phyloP scores from a whole-genome alignment of 257 asterid genomes.

The Asclepias syriaca region DNA sequence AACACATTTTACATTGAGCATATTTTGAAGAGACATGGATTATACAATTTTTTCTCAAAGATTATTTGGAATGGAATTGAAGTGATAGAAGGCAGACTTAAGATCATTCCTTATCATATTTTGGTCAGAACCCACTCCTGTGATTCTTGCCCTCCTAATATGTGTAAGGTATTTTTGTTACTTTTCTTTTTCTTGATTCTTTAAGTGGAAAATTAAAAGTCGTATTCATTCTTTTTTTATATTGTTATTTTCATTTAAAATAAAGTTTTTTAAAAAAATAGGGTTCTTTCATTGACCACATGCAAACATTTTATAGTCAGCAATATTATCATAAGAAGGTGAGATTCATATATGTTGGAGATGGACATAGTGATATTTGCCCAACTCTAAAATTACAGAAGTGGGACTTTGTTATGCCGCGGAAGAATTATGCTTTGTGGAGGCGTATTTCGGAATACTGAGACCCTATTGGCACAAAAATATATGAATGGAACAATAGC shows the following conservation, averaged over 20 bases:
- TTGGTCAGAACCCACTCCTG: slow-evolving; percentile 46
- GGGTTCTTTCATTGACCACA: slow-evolving; percentile 53
- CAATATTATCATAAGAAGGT: slow-evolving; percentile 10
- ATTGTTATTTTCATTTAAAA: background rate
- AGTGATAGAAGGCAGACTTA: slow-evolving; percentile 60
- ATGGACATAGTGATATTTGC: slow-evolving; percentile 73
- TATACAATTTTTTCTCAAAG: slow-evolving; percentile 62
- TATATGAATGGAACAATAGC: slow-evolving; percentile 57
- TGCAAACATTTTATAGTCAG: slow-evolving; percentile 38
- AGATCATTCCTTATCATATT: slow-evolving; percentile 55
- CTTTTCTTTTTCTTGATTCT: background rate
- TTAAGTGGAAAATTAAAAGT: background rate
- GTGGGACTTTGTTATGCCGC: slow-evolving; percentile 34
- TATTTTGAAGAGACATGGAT: slow-evolving; percentile 55
- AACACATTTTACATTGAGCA: slow-evolving; percentile 69
- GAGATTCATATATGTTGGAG: slow-evolving; percentile 62
- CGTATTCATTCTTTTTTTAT: no score
- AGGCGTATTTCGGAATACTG: slow-evolving; percentile 32
- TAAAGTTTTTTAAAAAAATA: slow-evolving; percentile 10
- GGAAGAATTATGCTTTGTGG: slow-evolving; percentile 50
- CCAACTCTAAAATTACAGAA: slow-evolving; percentile 53
- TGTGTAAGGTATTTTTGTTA: slow-evolving; percentile 61
- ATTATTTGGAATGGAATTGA: slow-evolving; percentile 54
- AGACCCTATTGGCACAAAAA: slow-evolving; percentile 45
- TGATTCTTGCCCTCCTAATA: slow-evolving; percentile 65